phyloP scores from a whole-genome alignment of 176 grass and related monocot genomes.

The Oryza longistaminata region DNA sequence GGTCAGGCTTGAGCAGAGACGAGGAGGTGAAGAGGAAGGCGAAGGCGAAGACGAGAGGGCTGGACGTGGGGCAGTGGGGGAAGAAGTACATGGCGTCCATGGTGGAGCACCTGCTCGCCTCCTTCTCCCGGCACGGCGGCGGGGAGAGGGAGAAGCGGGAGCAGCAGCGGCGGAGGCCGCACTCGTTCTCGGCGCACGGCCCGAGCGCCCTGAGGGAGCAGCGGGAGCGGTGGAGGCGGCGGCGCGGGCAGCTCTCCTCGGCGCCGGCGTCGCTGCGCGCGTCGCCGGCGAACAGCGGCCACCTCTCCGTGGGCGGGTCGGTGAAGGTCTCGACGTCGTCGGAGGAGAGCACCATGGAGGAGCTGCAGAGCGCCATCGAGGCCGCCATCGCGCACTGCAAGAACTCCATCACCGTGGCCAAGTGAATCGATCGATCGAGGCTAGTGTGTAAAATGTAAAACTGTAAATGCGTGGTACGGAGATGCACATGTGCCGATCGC shows the following conservation, averaged over 20 bases:
- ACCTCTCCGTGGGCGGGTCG: conserved; percentile 65
- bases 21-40: conserved; percentile 41
- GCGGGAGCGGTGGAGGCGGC: conserved; percentile 36
- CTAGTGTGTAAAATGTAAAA: conserved; percentile 41
- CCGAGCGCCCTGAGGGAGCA: conserved; percentile 19
- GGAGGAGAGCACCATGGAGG: conserved; percentile 96
- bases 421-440: conserved; percentile 8
- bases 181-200: conserved; percentile 64
- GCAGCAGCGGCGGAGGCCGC: conserved; percentile 54
- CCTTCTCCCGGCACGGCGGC: conserved; percentile 31
- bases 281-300: conserved; percentile 82
- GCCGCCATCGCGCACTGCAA: conserved; percentile 98
- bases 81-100: conserved; percentile 68
- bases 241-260: conserved; percentile 49
- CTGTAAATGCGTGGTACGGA: not conserved
- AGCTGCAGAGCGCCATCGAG: conserved; percentile 89
- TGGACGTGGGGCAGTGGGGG: conserved; percentile 63
- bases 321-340: conserved; percentile 70
- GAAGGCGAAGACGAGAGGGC: conserved; percentile 32
- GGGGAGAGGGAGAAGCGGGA: conserved; percentile 46
- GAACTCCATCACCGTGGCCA: conserved; percentile 59
- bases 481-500: not conserved
- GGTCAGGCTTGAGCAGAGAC: conserved; percentile 30
- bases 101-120: conserved; percentile 64
- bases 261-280: conserved; percentile 83